These are phyloP conservation scores for Symbiodinium pilosum DNA, from an alignment of 73 alveolate genomes.

Conservation along the genomic window DNA sequence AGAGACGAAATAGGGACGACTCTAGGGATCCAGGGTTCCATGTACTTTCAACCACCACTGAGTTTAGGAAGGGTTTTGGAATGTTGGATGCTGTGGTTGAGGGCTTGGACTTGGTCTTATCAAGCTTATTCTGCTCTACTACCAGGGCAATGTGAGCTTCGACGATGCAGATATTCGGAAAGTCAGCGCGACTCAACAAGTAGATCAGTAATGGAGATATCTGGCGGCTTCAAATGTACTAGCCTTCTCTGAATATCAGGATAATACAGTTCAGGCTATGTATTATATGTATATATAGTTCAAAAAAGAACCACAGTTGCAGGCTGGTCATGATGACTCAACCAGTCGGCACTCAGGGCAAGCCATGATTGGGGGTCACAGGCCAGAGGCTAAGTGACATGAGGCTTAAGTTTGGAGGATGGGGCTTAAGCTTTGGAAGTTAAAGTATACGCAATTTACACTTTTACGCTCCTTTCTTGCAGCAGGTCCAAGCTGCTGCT, in stretches of 20 bases:
- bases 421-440: no score
- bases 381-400: no score
- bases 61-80: neutral
- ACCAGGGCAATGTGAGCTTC: no score
- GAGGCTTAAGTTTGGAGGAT: no score
- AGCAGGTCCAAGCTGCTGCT: neutral
- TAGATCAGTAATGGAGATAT: neutral
- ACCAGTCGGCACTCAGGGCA: no score
- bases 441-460: neutral
- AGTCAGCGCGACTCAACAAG: neutral
- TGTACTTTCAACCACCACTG: neutral
- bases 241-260: neutral
- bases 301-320: neutral
- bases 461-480: neutral
- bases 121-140: no score
- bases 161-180: no score
- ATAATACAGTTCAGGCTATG: neutral
- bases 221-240: neutral
- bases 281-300: no score
- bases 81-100: no score
- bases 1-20: neutral
- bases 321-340: neutral
- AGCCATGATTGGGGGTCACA: no score
- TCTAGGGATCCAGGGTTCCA: neutral
- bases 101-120: no score